Base-by-base conservation (phyloP, 495 filamentous ascomycete genomes). In the Bathelium albidoporum region DNA sequence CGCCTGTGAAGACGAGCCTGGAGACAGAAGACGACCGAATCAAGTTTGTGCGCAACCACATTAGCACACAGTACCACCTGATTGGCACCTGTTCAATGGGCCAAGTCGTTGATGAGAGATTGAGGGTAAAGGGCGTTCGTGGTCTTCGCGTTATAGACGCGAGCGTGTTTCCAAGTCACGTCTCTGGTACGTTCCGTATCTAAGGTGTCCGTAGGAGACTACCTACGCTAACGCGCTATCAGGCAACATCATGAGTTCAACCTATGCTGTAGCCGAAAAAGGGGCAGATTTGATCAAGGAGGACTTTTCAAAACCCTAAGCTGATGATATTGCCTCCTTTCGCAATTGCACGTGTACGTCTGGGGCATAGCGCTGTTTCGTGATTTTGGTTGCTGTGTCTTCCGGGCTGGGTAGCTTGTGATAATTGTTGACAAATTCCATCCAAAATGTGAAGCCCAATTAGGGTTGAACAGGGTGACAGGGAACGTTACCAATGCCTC, bases 131-230 rank as follows among this genome's bases (percentile, higher is more conserved):
- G 16, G 72, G 73, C 5, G 69, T 71, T 0, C 61, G 68, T 49
- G 59, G 63, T 4, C 58, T 74, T 10, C 59, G 73, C 2, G 70
- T 76, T 12, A 67, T 72, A 24, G 73, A 74, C 65, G 73, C 73
- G 0, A 71, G 68, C 29, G 14, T 39, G 28, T 67, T 71, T 28
- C 69, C 69, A 10, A 63, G 67, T 29, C 49, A 64, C 7, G 28
- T 59, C 7, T 59, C 28, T 26, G 26, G 28, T 59, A 20, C 24
- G 55, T 29, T 26, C 31, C 28, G 12, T 14, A 14, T 31, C 3
- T 26, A 16, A 36, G 7, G 3, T 59, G 11, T 36, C 32, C 26
- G 31, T 26, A 31, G 36, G 36, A n/a, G n/a, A n/a, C n/a, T n/a
- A n/a, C 12, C 44, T 20, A 14, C 31, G 24, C 32, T 59, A 4